Evolutionary conservation across 306 rosid species (phyloP), one percentile per base, ranked within the genome.

Genomic region (Castanopsis chinensis): DNA sequence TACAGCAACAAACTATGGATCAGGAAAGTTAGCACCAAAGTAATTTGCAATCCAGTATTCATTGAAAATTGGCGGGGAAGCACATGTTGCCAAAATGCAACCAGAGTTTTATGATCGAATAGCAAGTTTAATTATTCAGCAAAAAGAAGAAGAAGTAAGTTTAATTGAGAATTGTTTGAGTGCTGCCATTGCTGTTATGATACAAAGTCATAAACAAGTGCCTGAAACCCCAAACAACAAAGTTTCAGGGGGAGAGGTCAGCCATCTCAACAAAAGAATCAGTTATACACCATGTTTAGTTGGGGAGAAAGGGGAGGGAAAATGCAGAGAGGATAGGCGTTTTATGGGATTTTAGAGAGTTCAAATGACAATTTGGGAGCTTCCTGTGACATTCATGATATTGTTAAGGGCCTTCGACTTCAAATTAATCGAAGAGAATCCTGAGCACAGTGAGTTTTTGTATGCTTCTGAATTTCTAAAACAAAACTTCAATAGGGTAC

Each of bases 1-100:
- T 69, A 69, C 73, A 68, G 83, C 70, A 55, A 43, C 76, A 51
- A 64, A 71, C 5, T 41, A 43, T 52, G 56, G 64, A 73, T 52
- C 76, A 73, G 74, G 75, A 33, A 27, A 69, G 68, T 51, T 33
- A 70, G 71, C 80, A 76, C 52, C 71, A 30, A 45, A 76, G 70
- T 76, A 56, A 75, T 60, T 73, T 68, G 45, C 77, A 71, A 68
- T 60, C 69, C 3, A 72, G 41, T 19, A n/a, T 51, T 41, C 41
- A 59, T 55, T 20, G 72, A 43, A 69, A 71, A 76, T 76, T 32
- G 76, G 76, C 58, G 27, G 32, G 35, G 70, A 37, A 71, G 57
- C 54, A 82, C n/a, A 14, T 8, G 41, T 25, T 57, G 27, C 70
- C 71, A 76, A 79, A 25, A 41, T 57, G 67, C 12, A 57, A 80